These are phyloP conservation scores for Macaranga tanarius DNA, from an alignment of 441 rosid species.

Conservation along the genomic window DNA sequence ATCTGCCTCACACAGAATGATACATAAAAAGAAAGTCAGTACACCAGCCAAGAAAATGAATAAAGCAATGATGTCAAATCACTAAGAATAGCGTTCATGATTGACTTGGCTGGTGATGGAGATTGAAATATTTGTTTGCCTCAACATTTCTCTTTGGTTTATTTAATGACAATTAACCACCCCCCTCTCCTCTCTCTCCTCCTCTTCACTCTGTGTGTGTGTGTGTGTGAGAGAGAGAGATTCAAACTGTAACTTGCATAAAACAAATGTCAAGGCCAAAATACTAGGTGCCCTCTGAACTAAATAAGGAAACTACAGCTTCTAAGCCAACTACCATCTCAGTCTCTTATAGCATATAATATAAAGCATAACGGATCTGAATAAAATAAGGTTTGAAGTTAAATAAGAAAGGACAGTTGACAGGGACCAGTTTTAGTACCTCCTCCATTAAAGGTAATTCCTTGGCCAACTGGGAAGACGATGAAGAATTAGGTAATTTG, in stretches of 20 bases:
- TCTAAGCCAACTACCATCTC: neutral
- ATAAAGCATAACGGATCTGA: neutral
- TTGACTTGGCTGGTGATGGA: neutral
- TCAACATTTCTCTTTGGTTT: neutral
- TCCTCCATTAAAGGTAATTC: constrained; percentile 79
- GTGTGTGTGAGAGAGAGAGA: no score
- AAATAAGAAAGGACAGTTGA: neutral
- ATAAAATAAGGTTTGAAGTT: no score
- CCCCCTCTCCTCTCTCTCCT: neutral
- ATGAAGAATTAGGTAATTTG: constrained; percentile 67
- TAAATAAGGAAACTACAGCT: neutral
- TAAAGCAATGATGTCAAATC: neutral
- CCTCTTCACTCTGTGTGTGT: no score
- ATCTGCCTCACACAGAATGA: constrained; percentile 41
- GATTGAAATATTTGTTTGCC: neutral
- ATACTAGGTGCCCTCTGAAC: neutral
- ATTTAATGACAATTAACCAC: neutral
- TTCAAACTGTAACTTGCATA: neutral
- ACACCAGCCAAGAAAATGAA: neutral
- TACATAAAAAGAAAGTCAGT: constrained; percentile 11
- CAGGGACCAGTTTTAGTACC: constrained; percentile 39
- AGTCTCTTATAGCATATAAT: no score
- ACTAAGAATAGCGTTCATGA: no score
- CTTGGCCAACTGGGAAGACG: constrained; percentile 76
- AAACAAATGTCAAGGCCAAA: neutral